Base-by-base conservation (phyloP, 805 yeast genomes). In the Kodamaea hsintzibuensis region DNA sequence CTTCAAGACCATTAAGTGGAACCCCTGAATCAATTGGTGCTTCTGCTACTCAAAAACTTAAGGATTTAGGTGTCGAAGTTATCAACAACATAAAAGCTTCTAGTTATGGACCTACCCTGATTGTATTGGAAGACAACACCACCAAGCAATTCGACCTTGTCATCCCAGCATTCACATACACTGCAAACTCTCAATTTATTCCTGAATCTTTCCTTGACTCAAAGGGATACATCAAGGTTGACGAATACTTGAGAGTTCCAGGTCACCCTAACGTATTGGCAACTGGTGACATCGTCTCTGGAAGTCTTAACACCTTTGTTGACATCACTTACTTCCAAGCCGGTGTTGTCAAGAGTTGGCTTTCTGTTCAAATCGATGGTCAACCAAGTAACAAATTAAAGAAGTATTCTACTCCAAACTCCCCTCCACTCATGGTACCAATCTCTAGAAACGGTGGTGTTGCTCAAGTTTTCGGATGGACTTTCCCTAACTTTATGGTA, bases 371-470 rank as follows among this genome's bases (percentile, higher is more conserved):
- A n/a, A 45, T 63, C 8, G 62, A 60, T 45, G 61, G 54, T 10
- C 46, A 49, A 7, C 44, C 55, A 10, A 27, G 51, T 10, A 22
- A 54, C 13, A 49, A 40, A 3, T 49, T 63, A 7, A 57, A 57
- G 30, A 27, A 59, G n/a, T 66, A 60, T 44, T 30, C 27, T 8
- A 42, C 27, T n/a, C n/a, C 16, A 30, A 54, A 42, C 4, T 14
- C 48, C 1, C 51, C 58, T 5, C 63, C 66, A 8, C 52, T 70
- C 4, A 5, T 57, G 7, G 62, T 72, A 8, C 78, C 78, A 8
- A 62, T 74, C 33, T 69, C 75, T 5, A 67, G 60, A 42, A 55
- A 61, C 2, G 73, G 72, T n/a, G 78, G 78, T 37, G 72, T 72
- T 38, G 77, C 75, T 13, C 40, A 62, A 13, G 19, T 62, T 0